Conservation (phyloP, 1,284 basidiomycete species). For the Hypsizygus ulmarius region DNA sequence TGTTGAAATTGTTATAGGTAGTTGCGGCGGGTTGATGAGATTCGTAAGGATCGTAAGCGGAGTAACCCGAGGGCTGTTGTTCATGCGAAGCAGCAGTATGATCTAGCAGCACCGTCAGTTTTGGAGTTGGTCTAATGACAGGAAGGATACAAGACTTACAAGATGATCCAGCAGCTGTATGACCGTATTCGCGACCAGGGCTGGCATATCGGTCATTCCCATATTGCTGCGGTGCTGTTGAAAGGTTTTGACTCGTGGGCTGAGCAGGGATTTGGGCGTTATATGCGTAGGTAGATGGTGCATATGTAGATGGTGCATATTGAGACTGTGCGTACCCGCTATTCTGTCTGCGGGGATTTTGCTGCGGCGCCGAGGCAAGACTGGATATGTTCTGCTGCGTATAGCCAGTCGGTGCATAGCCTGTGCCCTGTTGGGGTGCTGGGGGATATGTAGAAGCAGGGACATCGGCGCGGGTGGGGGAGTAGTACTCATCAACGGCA, state of each 20-base stretch:
- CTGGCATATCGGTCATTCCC: slow-evolving; percentile 29
- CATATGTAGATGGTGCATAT: slow-evolving; percentile 40
- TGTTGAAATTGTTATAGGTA: slow-evolving; percentile 26
- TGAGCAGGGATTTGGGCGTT: slow-evolving; percentile 23
- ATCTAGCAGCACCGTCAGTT: slow-evolving; percentile 36
- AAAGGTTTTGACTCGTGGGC: slow-evolving; percentile 22
- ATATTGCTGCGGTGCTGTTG: slow-evolving; percentile 24
- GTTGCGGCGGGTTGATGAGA: slow-evolving; percentile 33
- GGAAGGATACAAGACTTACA: slow-evolving; percentile 42
- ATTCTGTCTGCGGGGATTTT: slow-evolving; percentile 36
- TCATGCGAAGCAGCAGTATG: slow-evolving; percentile 51
- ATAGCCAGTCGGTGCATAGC: slow-evolving; percentile 29
- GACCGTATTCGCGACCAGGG: slow-evolving; percentile 48
- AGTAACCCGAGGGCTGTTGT: slow-evolving; percentile 45
- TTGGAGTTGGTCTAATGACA: slow-evolving; percentile 1
- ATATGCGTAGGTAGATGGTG: slow-evolving; percentile 38
- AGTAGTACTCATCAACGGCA: slow-evolving; percentile 73
- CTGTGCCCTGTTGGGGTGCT: slow-evolving; percentile 25
- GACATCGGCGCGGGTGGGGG: slow-evolving; percentile 26
- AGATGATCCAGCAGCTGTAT: slow-evolving; percentile 49
- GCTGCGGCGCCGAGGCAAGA: slow-evolving; percentile 1
- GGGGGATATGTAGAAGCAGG: slow-evolving; percentile 38
- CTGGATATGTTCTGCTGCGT: slow-evolving; percentile 18
- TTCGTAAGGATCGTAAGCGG: slow-evolving; percentile 51
- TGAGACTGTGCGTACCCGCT: slow-evolving; percentile 37